Percentiles rank a stretch among this genome's conserved stretches.
phyloP scores from a whole-genome alignment of 73 alveolate genomes.

The Tetrahymena malaccensis region DNA sequence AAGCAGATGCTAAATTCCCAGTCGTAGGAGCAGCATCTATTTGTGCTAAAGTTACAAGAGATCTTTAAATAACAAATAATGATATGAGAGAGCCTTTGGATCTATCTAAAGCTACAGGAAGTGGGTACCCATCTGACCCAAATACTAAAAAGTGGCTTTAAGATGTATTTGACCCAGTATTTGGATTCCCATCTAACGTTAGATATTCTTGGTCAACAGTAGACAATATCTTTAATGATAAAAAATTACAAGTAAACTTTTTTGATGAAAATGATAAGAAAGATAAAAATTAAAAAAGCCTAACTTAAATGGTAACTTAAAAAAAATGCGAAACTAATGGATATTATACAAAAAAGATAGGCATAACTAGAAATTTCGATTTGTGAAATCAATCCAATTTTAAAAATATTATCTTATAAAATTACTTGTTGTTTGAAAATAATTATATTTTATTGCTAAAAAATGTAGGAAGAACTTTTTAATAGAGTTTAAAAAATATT shows the following conservation, averaged over 20 bases:
- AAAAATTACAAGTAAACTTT: neutral
- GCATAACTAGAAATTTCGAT: neutral
- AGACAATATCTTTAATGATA: neutral
- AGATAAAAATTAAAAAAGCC: neutral
- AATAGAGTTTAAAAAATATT: too few species aligned
- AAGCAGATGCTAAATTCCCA: conserved; percentile 88
- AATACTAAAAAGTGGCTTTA: conserved; percentile 78
- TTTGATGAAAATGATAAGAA: neutral
- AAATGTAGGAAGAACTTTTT: too few species aligned
- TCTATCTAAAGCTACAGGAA: conserved; percentile 66
- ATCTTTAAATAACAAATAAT: conserved; percentile 24
- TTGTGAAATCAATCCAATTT: neutral
- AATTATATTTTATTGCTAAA: too few species aligned
- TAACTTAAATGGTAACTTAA: neutral
- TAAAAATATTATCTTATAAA: too few species aligned
- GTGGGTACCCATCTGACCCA: conserved; percentile 94
- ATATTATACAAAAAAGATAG: neutral
- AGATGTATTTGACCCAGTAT: conserved; percentile 64
- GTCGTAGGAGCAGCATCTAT: conserved; percentile 96
- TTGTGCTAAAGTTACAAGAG: conserved; percentile 93
- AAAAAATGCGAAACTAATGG: neutral
- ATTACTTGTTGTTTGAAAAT: too few species aligned
- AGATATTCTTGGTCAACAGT: conserved; percentile 92
- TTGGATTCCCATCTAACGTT: conserved; percentile 84
- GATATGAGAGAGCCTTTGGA: neutral